A percentile compares a stretch with the other conserved stretches of the same genome.
Evolutionary conservation across 2,329 filamentous ascomycete genomes (phyloP).

Genomic region (Paecilomyces fulvus): DNA sequence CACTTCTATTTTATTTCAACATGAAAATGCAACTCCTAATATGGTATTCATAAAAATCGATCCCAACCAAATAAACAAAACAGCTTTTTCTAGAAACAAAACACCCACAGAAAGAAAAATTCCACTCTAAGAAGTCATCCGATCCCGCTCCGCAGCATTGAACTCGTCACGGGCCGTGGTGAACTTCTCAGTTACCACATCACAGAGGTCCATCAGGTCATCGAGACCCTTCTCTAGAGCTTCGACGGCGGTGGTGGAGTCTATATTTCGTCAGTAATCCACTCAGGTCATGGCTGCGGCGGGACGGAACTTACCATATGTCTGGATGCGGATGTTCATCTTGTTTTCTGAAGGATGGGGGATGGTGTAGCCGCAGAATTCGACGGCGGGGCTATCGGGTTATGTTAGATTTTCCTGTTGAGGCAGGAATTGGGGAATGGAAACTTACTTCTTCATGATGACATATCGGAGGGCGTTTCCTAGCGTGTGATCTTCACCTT

Average conservation of each 20-base stretch:
- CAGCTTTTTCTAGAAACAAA: background rate
- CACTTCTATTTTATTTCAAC: background rate
- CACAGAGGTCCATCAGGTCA: conserved; percentile 85
- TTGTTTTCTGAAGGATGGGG: conserved; percentile 92
- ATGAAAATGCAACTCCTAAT: conserved; percentile 15
- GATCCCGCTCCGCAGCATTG: conserved; percentile 28
- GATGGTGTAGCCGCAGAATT: conserved; percentile 97
- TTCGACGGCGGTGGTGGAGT: conserved; percentile 69
- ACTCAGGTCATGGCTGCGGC: background rate
- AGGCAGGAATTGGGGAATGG: background rate
- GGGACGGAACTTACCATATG: conserved; percentile 64
- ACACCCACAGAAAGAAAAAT: background rate
- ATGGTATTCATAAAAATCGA: conserved; percentile 9
- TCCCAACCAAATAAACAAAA: conserved; percentile 1
- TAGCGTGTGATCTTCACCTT: conserved; percentile 87
- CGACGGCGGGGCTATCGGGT: conserved; percentile 69
- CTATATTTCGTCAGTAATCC: conserved; percentile 37
- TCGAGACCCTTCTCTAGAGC: conserved; percentile 83
- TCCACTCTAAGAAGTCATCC: conserved; percentile 21
- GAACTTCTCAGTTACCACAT: conserved; percentile 90
- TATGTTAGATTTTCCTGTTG: conserved; percentile 4
- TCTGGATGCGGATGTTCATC: conserved; percentile 97
- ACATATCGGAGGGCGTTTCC: conserved; percentile 91
- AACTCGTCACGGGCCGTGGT: conserved; percentile 58
- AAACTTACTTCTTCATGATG: conserved; percentile 91